These are phyloP conservation scores for Neostapfia colusana DNA, from an alignment of 176 grass and related monocot species.

Conservation along the genomic window DNA sequence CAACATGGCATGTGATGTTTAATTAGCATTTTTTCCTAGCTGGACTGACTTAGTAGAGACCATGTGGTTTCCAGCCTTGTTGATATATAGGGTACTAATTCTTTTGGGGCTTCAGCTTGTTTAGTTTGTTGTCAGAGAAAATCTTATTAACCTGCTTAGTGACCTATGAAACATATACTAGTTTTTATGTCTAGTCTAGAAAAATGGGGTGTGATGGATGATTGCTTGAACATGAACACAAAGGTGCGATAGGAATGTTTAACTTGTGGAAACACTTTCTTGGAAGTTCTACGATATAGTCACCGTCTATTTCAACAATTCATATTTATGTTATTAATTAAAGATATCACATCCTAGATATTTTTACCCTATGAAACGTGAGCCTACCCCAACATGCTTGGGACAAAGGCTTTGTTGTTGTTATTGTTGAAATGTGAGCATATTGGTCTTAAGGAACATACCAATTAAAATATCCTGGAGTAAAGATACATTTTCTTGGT, in stretches of 20 bases:
- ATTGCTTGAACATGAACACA: neutral
- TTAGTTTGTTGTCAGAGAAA: no score
- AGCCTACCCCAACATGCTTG: no score
- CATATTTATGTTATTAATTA: slow-evolving; percentile 1
- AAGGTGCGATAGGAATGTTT: neutral
- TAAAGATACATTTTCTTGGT: neutral
- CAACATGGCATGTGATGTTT: neutral
- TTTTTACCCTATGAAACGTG: neutral
- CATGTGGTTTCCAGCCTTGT: slow-evolving; percentile 1
- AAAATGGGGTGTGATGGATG: neutral
- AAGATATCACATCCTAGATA: neutral
- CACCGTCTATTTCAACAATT: neutral
- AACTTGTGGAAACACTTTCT: neutral
- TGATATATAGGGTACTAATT: no score
- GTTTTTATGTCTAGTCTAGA: neutral
- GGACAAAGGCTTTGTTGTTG: no score
- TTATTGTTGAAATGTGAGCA: neutral
- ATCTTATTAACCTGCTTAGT: no score
- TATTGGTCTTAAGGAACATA: neutral
- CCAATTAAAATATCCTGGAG: neutral
- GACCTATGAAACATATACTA: neutral
- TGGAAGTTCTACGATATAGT: neutral
- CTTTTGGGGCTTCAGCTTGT: no score
- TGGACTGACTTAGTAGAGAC: neutral
- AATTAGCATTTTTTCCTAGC: neutral